Percentiles rank a stretch among this genome's conserved stretches.
These are phyloP conservation scores for Bjerkandera adusta DNA, from an alignment of 1,284 basidiomycete genomes.

Conservation along the genomic window DNA sequence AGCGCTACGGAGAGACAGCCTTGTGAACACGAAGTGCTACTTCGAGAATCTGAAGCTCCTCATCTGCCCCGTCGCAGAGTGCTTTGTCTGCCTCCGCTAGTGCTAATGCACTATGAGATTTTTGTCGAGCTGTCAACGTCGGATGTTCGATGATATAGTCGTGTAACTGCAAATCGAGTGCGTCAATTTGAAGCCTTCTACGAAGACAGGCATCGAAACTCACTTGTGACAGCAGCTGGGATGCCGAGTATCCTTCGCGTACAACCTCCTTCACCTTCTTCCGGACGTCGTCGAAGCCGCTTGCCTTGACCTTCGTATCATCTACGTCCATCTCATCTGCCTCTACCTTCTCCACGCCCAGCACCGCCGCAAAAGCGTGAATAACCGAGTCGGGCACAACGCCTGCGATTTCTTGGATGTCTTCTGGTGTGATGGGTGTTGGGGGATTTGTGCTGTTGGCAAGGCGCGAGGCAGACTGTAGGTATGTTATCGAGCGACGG, in stretches of 20 bases:
- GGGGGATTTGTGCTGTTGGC: constrained; percentile 69
- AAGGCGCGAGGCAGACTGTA: constrained; percentile 93
- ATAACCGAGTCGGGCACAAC: constrained; percentile 84
- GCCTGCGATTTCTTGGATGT: constrained; percentile 97
- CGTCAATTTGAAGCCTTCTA: neutral
- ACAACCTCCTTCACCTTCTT: constrained; percentile 75
- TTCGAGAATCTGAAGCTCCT: constrained; percentile 93
- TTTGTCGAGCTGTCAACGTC: constrained; percentile 77
- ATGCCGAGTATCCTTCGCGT: constrained; percentile 89
- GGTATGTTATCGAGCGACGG: constrained; percentile 96
- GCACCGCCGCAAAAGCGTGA: constrained; percentile 60
- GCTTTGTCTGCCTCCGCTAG: constrained; percentile 97
- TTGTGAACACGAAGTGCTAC: constrained; percentile 80
- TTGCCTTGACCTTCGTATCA: constrained; percentile 25
- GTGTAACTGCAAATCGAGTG: constrained; percentile 64
- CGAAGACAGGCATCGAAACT: constrained; percentile 18
- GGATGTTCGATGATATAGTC: constrained; percentile 87
- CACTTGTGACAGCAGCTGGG: constrained; percentile 89
- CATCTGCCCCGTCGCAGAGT: constrained; percentile 96
- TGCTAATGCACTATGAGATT: constrained; percentile 79
- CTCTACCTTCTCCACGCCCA: constrained; percentile 71
- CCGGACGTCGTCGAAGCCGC: constrained; percentile 71
- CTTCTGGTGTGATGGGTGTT: constrained; percentile 66
- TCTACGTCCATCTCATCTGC: constrained; percentile 53
- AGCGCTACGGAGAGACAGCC: too few relatives aligned